Conservation (phyloP, 176 grass and related monocot genomes). For the Rhynchospora pubera region DNA sequence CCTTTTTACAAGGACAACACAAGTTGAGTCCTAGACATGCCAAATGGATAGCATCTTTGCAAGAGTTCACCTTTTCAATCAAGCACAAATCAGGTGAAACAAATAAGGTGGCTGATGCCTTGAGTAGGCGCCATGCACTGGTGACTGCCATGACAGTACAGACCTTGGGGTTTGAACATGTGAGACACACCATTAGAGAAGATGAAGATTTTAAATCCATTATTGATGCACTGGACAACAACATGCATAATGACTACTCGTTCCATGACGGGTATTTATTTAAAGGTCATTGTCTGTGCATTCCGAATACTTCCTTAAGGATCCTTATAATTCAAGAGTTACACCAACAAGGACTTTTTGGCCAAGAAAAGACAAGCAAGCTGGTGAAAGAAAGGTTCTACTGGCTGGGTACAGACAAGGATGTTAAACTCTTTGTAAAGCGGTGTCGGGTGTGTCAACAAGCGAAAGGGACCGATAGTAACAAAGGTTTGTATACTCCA, state of each 20-base stretch:
- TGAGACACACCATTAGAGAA: neutral
- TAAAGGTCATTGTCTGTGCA: neutral
- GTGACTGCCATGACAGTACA: neutral
- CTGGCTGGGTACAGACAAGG: too few relatives aligned
- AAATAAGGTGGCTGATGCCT: neutral
- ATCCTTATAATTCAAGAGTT: too few relatives aligned
- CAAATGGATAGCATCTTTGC: neutral
- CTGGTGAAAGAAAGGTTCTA: neutral
- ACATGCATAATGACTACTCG: neutral
- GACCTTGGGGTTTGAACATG: neutral
- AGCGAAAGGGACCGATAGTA: neutral
- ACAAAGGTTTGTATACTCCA: neutral
- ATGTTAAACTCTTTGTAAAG: too few relatives aligned
- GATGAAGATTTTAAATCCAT: neutral
- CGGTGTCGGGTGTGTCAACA: neutral
- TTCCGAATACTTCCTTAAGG: neutral
- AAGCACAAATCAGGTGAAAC: neutral
- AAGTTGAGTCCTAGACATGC: neutral
- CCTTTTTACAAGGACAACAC: too few relatives aligned
- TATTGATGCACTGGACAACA: neutral
- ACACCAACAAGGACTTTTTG: neutral
- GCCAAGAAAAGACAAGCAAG: neutral
- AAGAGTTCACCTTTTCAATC: neutral
- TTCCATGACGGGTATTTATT: neutral
- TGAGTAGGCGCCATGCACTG: neutral